These are phyloP conservation scores for Saccharomycopsis crataegensis DNA, from an alignment of 1,139 yeast genomes.

Conservation along the genomic window DNA sequence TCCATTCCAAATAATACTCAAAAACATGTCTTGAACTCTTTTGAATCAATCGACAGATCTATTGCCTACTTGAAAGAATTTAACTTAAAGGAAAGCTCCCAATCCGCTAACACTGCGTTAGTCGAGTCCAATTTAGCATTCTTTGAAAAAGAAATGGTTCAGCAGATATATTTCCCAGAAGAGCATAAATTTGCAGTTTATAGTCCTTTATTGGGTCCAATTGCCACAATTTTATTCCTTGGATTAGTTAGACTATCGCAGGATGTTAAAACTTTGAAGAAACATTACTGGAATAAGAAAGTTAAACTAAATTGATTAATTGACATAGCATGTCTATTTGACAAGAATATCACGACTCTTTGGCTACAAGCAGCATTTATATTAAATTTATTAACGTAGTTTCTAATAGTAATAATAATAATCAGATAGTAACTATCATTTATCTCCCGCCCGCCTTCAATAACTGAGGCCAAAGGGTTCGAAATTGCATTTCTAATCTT, in stretches of 20 bases:
- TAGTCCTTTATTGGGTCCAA: slow-evolving; percentile 82
- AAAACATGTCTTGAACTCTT: slow-evolving; percentile 37
- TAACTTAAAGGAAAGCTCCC: slow-evolving; percentile 4
- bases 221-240: slow-evolving; percentile 57
- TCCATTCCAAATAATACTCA: slow-evolving; percentile 70
- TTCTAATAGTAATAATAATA: background rate
- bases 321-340: background rate
- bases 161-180: slow-evolving; percentile 88
- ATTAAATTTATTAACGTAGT: too few relatives aligned
- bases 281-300: slow-evolving; percentile 2
- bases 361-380: too few relatives aligned
- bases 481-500: slow-evolving; percentile 1
- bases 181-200: slow-evolving; percentile 94
- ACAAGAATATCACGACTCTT: too few relatives aligned
- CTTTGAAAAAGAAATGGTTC: slow-evolving; percentile 91
- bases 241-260: slow-evolving; percentile 42
- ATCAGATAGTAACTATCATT: background rate
- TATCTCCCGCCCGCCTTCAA: background rate
- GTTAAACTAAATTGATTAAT: background rate
- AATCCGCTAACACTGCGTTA: slow-evolving; percentile 42
- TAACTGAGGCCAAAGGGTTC: slow-evolving; percentile 2
- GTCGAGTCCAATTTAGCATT: slow-evolving; percentile 62
- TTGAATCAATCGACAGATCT: slow-evolving; percentile 32
- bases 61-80: slow-evolving; percentile 22
- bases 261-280: slow-evolving; percentile 25